Evolutionary conservation across 805 yeast species (phyloP).

Genomic region (Barnettozyma sp.): DNA sequence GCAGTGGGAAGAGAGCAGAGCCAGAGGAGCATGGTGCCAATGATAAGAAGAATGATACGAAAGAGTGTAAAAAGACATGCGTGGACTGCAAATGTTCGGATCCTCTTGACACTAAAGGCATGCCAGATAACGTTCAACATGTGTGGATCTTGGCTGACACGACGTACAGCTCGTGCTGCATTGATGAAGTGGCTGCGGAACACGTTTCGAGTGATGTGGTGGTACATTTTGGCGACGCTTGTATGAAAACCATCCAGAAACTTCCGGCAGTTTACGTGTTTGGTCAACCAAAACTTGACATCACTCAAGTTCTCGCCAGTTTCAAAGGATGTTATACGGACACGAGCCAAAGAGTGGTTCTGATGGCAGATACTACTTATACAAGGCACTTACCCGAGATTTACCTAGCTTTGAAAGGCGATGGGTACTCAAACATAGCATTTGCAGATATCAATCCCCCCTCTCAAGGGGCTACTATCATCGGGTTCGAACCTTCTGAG

Average conservation of each 20-base stretch:
- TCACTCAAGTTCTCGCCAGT: conserved; percentile 29
- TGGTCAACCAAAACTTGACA: conserved; percentile 57
- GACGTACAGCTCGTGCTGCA: conserved; percentile 90
- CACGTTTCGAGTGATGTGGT: conserved; percentile 83
- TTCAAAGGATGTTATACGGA: conserved; percentile 40
- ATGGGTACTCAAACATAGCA: conserved; percentile 30
- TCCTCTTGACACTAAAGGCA: conserved; percentile 7
- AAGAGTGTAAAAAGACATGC: conserved; percentile 19
- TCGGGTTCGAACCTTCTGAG: conserved; percentile 31
- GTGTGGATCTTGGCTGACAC: conserved; percentile 92
- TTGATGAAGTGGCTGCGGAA: conserved; percentile 94
- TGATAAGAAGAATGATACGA: conserved; percentile 4
- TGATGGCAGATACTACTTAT: conserved; percentile 75
- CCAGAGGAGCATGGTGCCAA: neutral
- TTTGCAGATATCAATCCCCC: conserved; percentile 35
- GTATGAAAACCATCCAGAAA: conserved; percentile 70
- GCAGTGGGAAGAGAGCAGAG: neutral
- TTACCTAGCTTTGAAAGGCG: conserved; percentile 27
- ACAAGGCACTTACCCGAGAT: conserved; percentile 39
- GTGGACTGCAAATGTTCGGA: conserved; percentile 23
- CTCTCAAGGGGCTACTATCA: conserved; percentile 30
- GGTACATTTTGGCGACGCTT: conserved; percentile 92
- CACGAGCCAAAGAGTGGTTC: conserved; percentile 37
- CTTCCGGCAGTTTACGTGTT: conserved; percentile 75
- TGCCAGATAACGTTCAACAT: conserved; percentile 25